phyloP scores from a whole-genome alignment of 768 basidiomycete species.

The Rhodotorula babjevae region DNA sequence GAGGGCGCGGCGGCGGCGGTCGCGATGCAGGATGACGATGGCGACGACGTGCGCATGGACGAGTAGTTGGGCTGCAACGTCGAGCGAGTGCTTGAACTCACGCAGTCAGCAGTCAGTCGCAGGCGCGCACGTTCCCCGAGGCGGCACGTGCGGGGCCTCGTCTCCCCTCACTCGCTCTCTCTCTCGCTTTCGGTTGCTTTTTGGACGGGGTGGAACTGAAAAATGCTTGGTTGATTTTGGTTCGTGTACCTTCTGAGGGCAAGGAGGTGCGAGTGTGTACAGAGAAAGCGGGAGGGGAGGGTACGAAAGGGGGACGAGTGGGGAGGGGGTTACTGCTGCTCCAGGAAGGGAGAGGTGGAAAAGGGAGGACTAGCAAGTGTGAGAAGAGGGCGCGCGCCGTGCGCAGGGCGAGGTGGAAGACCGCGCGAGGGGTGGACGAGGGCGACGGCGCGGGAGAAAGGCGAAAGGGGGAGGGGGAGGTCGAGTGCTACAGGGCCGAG shows the following conservation, averaged over 20 bases:
- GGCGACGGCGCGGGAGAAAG: background rate
- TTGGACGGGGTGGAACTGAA: too few relatives aligned
- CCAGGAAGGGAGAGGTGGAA: too few relatives aligned
- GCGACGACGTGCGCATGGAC: background rate
- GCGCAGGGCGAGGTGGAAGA: background rate
- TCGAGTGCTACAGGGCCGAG: background rate
- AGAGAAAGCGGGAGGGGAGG: background rate
- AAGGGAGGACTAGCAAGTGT: background rate
- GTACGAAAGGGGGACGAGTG: background rate
- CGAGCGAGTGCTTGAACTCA: too few relatives aligned
- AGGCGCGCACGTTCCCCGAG: too few relatives aligned
- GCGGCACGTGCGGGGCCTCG: too few relatives aligned
- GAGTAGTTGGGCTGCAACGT: background rate
- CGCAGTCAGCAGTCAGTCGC: too few relatives aligned
- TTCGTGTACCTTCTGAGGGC: background rate
- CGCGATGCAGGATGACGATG: too few relatives aligned
- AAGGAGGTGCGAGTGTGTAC: background rate
- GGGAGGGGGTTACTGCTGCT: background rate
- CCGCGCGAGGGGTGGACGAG: too few relatives aligned
- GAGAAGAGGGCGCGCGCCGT: background rate
- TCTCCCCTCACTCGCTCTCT: too few relatives aligned
- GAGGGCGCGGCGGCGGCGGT: background rate
- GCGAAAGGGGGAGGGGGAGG: background rate
- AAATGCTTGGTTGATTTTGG: background rate
- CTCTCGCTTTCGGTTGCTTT: too few relatives aligned